Evolutionary conservation across 2,329 filamentous ascomycete genomes (phyloP).

Genomic region (Penicillium sp.): DNA sequence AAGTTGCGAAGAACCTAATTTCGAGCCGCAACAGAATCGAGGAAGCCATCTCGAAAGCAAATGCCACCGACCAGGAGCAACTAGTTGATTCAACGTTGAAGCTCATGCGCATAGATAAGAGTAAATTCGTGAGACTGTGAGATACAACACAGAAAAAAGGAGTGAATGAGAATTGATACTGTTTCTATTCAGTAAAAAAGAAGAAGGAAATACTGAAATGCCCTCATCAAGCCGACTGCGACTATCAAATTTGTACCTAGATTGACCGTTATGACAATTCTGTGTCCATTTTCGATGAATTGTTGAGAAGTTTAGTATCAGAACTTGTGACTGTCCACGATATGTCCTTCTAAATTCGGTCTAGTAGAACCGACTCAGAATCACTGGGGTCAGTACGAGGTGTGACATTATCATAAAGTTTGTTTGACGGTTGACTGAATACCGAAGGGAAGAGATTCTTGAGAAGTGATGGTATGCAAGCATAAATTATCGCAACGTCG

Average conservation of each 20-base stretch:
- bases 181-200: no score
- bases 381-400: neutral
- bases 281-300: neutral
- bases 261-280: no score
- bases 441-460: constrained; percentile 21
- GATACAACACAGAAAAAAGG: neutral
- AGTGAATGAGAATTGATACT: no score
- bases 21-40: constrained; percentile 7
- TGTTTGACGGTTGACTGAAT: neutral
- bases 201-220: no score
- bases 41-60: constrained; percentile 1
- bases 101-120: constrained; percentile 1
- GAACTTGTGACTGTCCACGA: neutral
- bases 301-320: neutral
- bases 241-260: no score
- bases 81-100: constrained; percentile 6
- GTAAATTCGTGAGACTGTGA: constrained; percentile 9
- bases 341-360: neutral
- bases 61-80: constrained; percentile 7
- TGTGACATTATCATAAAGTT: neutral
- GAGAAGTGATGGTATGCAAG: constrained; percentile 43
- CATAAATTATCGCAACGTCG: constrained; percentile 51
- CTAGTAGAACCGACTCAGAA: neutral
- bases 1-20: constrained; percentile 9
- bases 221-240: no score